Percentiles rank a stretch among this genome's conserved stretches.
phyloP scores from a whole-genome alignment of 1,139 yeast genomes.

The Blastobotrys ciferrii region DNA sequence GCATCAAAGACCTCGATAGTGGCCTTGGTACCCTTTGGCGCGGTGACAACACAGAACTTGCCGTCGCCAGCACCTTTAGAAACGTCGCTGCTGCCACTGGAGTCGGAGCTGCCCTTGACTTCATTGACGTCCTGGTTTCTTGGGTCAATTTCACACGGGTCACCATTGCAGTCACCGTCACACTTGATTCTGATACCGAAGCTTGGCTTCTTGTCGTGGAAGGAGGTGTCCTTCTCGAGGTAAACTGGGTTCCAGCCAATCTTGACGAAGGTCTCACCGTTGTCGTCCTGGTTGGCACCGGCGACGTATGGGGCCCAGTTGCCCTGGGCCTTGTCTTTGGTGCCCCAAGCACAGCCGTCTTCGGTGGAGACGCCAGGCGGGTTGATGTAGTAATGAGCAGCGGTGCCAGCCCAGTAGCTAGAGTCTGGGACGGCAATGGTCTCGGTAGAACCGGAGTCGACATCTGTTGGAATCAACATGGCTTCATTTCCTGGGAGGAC shows the following conservation, averaged over 20 bases:
- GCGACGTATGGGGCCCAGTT: constrained; percentile 95
- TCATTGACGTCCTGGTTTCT: constrained; percentile 55
- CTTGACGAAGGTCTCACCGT: constrained; percentile 71
- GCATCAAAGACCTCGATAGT: constrained; percentile 65
- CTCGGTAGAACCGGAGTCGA: constrained; percentile 46
- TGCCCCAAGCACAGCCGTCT: constrained; percentile 87
- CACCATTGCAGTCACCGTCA: constrained; percentile 69
- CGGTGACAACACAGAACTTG: constrained; percentile 80
- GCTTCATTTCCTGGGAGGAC: constrained; percentile 92
- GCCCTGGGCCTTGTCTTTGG: constrained; percentile 62
- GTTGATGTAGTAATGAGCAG: constrained; percentile 84
- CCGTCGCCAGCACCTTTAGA: constrained; percentile 63
- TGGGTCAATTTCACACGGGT: constrained; percentile 78
- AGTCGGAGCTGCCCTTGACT: constrained; percentile 50
- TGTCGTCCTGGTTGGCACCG: constrained; percentile 74
- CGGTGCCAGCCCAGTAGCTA: constrained; percentile 57
- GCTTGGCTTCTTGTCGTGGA: constrained; percentile 52
- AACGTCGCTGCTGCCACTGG: constrained; percentile 27
- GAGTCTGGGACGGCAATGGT: constrained; percentile 82
- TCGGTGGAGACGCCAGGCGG: constrained; percentile 77
- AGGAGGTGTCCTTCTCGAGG: constrained; percentile 56
- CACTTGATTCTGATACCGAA: constrained; percentile 77
- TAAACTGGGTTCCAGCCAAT: constrained; percentile 91
- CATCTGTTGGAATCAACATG: constrained; percentile 82
- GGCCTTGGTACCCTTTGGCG: constrained; percentile 60